Evolutionary conservation across 1,284 basidiomycete genomes (phyloP).

Genomic region (Naganishia sp.): DNA sequence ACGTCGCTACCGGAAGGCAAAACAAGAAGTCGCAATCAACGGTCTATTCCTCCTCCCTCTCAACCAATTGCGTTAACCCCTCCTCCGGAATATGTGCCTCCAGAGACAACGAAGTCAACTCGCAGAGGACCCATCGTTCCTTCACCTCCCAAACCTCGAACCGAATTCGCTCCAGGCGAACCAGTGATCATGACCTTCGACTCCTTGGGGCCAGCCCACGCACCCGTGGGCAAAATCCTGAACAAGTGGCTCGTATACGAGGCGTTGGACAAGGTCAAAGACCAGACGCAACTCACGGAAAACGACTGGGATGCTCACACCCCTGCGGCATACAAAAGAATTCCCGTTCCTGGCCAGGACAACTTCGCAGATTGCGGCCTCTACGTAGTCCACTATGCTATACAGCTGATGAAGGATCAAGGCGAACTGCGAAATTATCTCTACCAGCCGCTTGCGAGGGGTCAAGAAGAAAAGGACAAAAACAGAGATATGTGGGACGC

Average conservation of each 20-base stretch:
- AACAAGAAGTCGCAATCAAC: not conserved
- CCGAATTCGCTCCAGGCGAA: slow-evolving; percentile 52
- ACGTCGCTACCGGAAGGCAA: not conserved
- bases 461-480: slow-evolving; percentile 3
- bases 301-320: slow-evolving; percentile 2
- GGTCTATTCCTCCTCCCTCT: not conserved
- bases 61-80: not conserved
- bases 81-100: not conserved
- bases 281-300: slow-evolving; percentile 19
- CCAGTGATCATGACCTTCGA: slow-evolving; percentile 83
- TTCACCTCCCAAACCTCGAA: not conserved
- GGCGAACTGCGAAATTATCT: slow-evolving; percentile 8
- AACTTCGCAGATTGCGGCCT: slow-evolving; percentile 60
- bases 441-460: slow-evolving; percentile 4
- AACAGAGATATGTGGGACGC: slow-evolving; percentile 21
- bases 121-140: slow-evolving; percentile 4
- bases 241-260: slow-evolving; percentile 72
- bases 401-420: slow-evolving; percentile 12
- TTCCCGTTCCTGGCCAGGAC: slow-evolving; percentile 54
- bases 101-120: not conserved
- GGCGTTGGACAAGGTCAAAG: slow-evolving; percentile 59
- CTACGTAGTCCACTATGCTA: slow-evolving; percentile 52
- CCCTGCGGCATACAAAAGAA: slow-evolving; percentile 30
- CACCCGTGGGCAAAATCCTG: slow-evolving; percentile 64
- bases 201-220: slow-evolving; percentile 74